These are phyloP conservation scores for Alternaria arborescens DNA, from an alignment of 2,329 filamentous ascomycete species.

Conservation along the genomic window DNA sequence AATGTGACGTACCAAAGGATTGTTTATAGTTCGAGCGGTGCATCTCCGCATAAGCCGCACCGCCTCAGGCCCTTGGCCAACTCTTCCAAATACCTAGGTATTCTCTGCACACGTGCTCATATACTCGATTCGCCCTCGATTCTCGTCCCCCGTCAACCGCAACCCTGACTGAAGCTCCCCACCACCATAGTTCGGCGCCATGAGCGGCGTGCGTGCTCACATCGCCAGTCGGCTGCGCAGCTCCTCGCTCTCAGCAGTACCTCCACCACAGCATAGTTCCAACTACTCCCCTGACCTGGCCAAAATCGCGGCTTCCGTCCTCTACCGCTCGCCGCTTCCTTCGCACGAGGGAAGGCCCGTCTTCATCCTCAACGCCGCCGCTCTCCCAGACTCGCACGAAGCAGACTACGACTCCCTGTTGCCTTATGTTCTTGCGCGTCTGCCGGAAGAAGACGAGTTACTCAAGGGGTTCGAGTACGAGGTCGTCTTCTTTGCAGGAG, in stretches of 20 bases:
- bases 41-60: slow-evolving; percentile 14
- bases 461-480: slow-evolving; percentile 64
- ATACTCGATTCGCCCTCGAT: slow-evolving; percentile 8
- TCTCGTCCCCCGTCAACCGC: background rate
- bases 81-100: slow-evolving; percentile 1
- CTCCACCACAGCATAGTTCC: slow-evolving; percentile 55
- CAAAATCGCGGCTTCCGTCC: slow-evolving; percentile 60
- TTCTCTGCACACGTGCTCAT: slow-evolving; percentile 25
- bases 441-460: slow-evolving; percentile 65
- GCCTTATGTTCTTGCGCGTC: slow-evolving; percentile 63
- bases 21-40: slow-evolving; percentile 21
- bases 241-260: slow-evolving; percentile 58
- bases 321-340: slow-evolving; percentile 62
- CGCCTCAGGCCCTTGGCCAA: slow-evolving; percentile 14
- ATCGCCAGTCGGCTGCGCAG: slow-evolving; percentile 50
- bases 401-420: slow-evolving; percentile 64
- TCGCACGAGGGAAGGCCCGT: slow-evolving; percentile 60
- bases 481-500: slow-evolving; percentile 66
- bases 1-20: slow-evolving; percentile 26
- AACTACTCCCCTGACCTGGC: slow-evolving; percentile 61
- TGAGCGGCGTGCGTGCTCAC: slow-evolving; percentile 51
- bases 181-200: slow-evolving; percentile 25
- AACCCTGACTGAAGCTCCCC: slow-evolving; percentile 5
- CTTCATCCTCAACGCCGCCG: slow-evolving; percentile 64
- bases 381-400: slow-evolving; percentile 63